Evolutionary conservation across 2,329 filamentous ascomycete species (phyloP), one percentile per base, ranked within the genome.

Genomic region (Trichoderma citrinoviride): DNA sequence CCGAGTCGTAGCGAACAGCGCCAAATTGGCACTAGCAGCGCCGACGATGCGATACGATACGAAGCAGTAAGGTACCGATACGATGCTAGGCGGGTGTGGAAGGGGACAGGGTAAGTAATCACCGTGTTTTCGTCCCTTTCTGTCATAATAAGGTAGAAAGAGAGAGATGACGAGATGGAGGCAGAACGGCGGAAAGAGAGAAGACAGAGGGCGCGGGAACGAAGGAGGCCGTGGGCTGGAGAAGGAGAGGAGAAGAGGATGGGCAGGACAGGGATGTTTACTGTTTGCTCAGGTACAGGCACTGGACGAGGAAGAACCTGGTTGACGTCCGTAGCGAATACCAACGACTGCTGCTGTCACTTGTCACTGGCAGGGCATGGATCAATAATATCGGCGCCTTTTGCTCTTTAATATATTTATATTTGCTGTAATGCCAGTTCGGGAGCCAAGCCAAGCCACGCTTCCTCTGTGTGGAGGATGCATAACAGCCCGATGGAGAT

Each of bases 141-240:
- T n/a, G n/a, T n/a, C n/a, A 52, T 52, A 21, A 52, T 19, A 3
- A n/a, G 52, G 21, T 23, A 5, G 19, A 6, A 1, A 15, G 19
- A 2, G 21, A 25, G 17, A 19, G 41, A 23, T 27, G 14, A 27
- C 7, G 21, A 43, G 60, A 55, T 37, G 60, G 49, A 40, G 44
- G 46, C 53, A 43, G 62, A 37, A 52, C 33, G 57, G 57, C 57
- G 57, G 57, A 61, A 60, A 40, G 56, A 33, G 19, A 33, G 27
- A 40, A 17, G 21, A 41, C 19, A 54, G n/a, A 54, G 29, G n/a
- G n/a, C 27, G 50, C 27, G 50, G 50, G 29, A 15, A 33, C 10
- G 27, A 21, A 21, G 50, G 29, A 56, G 53, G 33, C 29, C 29
- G 37, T 43, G 53, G 29, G 54, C 37, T 37, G 37, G 54, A 57